These are phyloP conservation scores for Urtica urens DNA, from an alignment of 306 rosid genomes.

Conservation along the genomic window DNA sequence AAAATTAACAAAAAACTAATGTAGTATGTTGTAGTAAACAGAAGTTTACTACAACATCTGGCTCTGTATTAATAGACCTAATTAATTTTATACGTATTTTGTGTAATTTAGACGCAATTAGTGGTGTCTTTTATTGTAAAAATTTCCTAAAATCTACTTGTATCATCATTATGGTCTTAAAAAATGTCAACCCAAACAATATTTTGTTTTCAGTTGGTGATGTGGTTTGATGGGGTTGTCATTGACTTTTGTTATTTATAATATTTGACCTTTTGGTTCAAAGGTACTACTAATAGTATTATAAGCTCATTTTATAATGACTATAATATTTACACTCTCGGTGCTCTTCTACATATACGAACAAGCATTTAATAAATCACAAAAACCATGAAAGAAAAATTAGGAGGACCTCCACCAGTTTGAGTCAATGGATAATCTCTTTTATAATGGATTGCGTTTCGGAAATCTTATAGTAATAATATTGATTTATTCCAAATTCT, in stretches of 20 bases:
- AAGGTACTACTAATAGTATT: too few species aligned
- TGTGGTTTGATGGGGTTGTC: neutral
- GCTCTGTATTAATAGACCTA: too few species aligned
- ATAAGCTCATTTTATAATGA: neutral
- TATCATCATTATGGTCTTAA: too few species aligned
- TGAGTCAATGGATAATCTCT: constrained; percentile 13
- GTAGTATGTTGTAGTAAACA: too few species aligned
- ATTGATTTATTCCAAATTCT: constrained; percentile 9
- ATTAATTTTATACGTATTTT: too few species aligned
- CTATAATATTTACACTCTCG: neutral
- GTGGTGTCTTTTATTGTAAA: too few species aligned
- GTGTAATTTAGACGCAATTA: too few species aligned
- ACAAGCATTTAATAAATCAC: neutral
- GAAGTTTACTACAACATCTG: too few species aligned
- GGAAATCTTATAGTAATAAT: constrained; percentile 6
- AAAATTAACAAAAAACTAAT: too few species aligned
- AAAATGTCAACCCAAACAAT: constrained; percentile 27
- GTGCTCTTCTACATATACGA: too few species aligned
- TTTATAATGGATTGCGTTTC: constrained; percentile 7
- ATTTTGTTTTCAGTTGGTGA: constrained; percentile 12
- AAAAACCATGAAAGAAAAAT: neutral
- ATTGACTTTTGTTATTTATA: too few species aligned
- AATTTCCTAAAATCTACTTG: too few species aligned
- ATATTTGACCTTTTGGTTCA: neutral
- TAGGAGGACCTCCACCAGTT: constrained; percentile 9